Base-by-base conservation (phyloP, 2,329 filamentous ascomycete species). In the Cryphonectria nitschkei region DNA sequence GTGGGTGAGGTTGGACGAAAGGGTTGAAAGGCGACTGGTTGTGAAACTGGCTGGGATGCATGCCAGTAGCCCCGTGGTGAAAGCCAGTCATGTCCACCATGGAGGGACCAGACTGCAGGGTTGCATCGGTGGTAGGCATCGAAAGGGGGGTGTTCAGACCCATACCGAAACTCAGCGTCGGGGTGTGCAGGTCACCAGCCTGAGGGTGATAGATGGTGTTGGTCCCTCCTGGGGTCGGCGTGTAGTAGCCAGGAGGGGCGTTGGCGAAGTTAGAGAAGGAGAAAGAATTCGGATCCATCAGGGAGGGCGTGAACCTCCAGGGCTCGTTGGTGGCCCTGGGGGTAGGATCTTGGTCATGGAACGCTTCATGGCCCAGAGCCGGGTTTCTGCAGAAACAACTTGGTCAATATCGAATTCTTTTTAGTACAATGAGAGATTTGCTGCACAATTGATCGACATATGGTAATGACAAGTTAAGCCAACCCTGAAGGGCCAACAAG, bases 291-390 rank as follows among this genome's bases (percentile, higher is more conserved):
- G 94, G 90, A 78, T 98, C 95, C 78, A 98, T 87, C 70, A 97
- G 85, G 32, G 94, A 96, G 4, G 95, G 94, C 2, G 95, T 97
- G 77, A 97, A 94, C 75, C 92, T 89, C 90, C 95, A 96, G 76
- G 88, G 90, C 75, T 98, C 94, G 77, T 92, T 90, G 58, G 92
- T 88, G 26, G 90, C 92, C 79, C 92, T 89, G 6, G 94, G 93
- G 3, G 93, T 97, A 29, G 93, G 92, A 77, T 97, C 94, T 77
- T 92, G 89, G 81, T 96, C 92, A 79, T 83, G 82, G 76, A 88
- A 89, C 52, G 79, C 81, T 70, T 83, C 82, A 76, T 82, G 82
- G 72, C 74, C 76, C 68, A 81, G 72, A 73, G 73, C 79, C 65
- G 82, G 81, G 63, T 79, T 77, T 75, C 93, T 93, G 70, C 32